phyloP scores from a whole-genome alignment of 2,329 filamentous ascomycete genomes.

The Cylindrodendrum hubeiense region DNA sequence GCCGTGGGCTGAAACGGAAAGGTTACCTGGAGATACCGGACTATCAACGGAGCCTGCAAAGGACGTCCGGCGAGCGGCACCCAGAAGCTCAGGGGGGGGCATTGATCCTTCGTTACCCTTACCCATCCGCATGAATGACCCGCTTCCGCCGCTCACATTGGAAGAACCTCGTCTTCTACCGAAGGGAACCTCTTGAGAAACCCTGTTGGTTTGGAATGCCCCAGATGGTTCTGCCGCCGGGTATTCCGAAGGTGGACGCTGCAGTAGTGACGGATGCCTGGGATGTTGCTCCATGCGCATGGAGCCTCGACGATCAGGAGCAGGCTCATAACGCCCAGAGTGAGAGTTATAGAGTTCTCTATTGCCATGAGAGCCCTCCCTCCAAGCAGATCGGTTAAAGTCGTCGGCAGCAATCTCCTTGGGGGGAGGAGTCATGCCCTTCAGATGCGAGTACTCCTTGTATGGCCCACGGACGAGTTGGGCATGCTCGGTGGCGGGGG shows the following conservation, averaged over 20 bases:
- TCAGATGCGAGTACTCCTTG: constrained; percentile 68
- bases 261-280: constrained; percentile 82
- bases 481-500: constrained; percentile 73
- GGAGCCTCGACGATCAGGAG: constrained; percentile 80
- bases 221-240: constrained; percentile 87
- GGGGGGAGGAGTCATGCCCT: constrained; percentile 63
- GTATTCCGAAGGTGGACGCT: constrained; percentile 76
- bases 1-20: constrained; percentile 43
- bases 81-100: constrained; percentile 57
- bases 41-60: constrained; percentile 64
- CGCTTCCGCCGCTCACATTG: constrained; percentile 89
- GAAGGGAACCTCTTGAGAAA: constrained; percentile 75
- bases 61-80: constrained; percentile 61
- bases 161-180: constrained; percentile 87
- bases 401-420: constrained; percentile 95
- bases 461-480: constrained; percentile 60
- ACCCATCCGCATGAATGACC: constrained; percentile 69
- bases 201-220: constrained; percentile 85
- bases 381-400: constrained; percentile 86
- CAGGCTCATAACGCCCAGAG: constrained; percentile 92
- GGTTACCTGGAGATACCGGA: constrained; percentile 58
- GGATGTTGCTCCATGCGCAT: constrained; percentile 74
- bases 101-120: constrained; percentile 58
- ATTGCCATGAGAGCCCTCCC: constrained; percentile 75
- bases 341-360: constrained; percentile 95